Evolutionary conservation across 2,329 filamentous ascomycete genomes (phyloP), one percentile per base, ranked within the genome.

Genomic region (Fusarium longipes): DNA sequence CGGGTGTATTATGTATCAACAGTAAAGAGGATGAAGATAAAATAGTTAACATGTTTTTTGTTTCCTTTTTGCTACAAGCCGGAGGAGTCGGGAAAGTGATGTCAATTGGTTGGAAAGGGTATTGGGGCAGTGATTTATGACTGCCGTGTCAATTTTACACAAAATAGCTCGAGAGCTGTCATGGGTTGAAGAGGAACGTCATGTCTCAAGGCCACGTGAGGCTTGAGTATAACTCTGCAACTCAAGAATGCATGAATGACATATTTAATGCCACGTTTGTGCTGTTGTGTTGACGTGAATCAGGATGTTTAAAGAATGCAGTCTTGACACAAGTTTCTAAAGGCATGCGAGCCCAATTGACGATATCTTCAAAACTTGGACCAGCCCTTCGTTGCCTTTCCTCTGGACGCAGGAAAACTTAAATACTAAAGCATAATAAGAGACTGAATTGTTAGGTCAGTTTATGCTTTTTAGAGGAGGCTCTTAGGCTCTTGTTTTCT

Each of bases 31-130:
- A 64, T 51, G 57, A 72, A 74, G 60, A 74, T 63, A 72, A 71
- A 73, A 70, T 73, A 74, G 70, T 71, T 51, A 73, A 73, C 59
- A 71, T 68, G 67, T 71, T 70, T 73, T 70, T 67, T 68, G 42
- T 67, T 71, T 74, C 60, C 60, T 65, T 65, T 70, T 72, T 62
- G 59, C 40, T 50, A 68, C 24, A 57, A 63, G 56, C 69, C 50
- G 52, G 54, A 67, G 72, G 71, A 74, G 68, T 73, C 68, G 54
- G 60, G 56, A 51, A 25, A 67, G 65, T 70, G 67, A 71, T 57
- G 68, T 72, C 64, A 60, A 64, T 56, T 58, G 57, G 39, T 67
- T 70, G 68, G 71, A 62, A 65, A 67, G 47, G 58, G 58, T 58
- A 71, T 67, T 63, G 47, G 57, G 68, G 67, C 51, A 66, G 68